Evolutionary conservation across 306 rosid genomes (phyloP).

Genomic region (Lablab purpureus): DNA sequence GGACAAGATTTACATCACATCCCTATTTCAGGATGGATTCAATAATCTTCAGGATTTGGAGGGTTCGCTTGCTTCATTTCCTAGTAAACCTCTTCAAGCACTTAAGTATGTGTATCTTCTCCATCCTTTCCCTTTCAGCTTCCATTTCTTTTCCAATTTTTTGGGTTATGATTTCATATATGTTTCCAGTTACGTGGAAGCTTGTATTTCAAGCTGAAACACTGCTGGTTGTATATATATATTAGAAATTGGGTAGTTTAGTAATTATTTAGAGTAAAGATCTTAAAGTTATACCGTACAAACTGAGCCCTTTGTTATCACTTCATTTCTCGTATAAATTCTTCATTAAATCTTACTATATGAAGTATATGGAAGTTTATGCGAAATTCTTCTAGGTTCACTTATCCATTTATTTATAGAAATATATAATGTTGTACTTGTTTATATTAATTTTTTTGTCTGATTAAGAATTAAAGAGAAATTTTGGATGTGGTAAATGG

Average conservation of each 20-base stretch:
- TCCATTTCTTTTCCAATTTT: neutral
- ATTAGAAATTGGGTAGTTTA: constrained; percentile 17
- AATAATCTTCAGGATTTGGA: constrained; percentile 79
- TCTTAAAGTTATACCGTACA: neutral
- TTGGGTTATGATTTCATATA: constrained; percentile 25
- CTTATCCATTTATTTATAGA: constrained; percentile 34
- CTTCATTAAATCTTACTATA: constrained; percentile 17
- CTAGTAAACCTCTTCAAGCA: constrained; percentile 86
- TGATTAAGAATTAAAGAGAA: constrained; percentile 16
- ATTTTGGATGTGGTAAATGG: neutral
- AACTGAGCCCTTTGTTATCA: constrained; percentile 4
- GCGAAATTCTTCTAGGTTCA: constrained; percentile 36
- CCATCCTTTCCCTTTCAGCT: neutral
- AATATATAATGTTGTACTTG: constrained; percentile 20
- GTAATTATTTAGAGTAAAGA: constrained; percentile 29
- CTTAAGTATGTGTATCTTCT: constrained; percentile 70
- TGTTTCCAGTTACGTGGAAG: constrained; percentile 28
- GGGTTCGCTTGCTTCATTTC: constrained; percentile 87
- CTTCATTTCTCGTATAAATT: neutral
- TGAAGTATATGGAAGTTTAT: constrained; percentile 21
- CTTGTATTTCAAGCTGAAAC: constrained; percentile 26
- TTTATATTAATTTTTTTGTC: neutral
- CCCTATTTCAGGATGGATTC: constrained; percentile 77
- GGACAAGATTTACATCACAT: constrained; percentile 26
- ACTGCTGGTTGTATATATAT: neutral